Base-by-base conservation (phyloP, 768 basidiomycete genomes). In the Auricularia sp. region DNA sequence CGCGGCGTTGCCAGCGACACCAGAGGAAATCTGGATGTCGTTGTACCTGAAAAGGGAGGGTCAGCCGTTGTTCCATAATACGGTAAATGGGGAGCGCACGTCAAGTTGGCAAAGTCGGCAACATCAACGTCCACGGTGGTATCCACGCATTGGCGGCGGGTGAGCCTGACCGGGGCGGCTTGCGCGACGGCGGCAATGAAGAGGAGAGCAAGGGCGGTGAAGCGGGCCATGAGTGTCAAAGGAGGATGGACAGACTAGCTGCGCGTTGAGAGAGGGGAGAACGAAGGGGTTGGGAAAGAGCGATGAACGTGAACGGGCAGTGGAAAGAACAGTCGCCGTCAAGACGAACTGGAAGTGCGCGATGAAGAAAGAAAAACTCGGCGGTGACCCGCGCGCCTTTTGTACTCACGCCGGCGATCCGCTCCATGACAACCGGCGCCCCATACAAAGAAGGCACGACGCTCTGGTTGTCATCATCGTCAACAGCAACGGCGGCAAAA, bases 1-100 rank as follows among this genome's bases (percentile, higher is more conserved):
- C 56, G 68, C 43, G 1, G 78, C 78, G 43, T 74, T 70, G 2
- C 78, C 78, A 7, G 68, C 77, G 7, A 73, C 71, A 36, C 75
- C 74, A 62, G 73, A 73, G 16, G 76, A 77, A 65, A 79, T 79
- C 67, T 79, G 78, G 75, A 79, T 77, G 42, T 71, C 70, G 23
- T 71, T 67, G 66, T 78, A 78, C 68, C 77, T 78, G 39, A 7
- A 29, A 3, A 29, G 36, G 62, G 3, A 35, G 47, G 6, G 2
- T 29, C 2, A 29, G 29, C 29, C 29, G 29, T 29, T 29, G 29
- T 29, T 29, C 29, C 29, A 29, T 29, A 3, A 29, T 29, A 29
- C 34, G 29, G 23, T 29, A 35, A 12, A 29, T 21, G 29, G 2
- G 29, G 29, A 29, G 0, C 56, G 56, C 29, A 59, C n/a, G 56